A percentile compares a stretch with the other conserved stretches of the same genome.
Conservation (phyloP, 2,329 filamentous ascomycete species). For the Colletotrichum orchidophilum region DNA sequence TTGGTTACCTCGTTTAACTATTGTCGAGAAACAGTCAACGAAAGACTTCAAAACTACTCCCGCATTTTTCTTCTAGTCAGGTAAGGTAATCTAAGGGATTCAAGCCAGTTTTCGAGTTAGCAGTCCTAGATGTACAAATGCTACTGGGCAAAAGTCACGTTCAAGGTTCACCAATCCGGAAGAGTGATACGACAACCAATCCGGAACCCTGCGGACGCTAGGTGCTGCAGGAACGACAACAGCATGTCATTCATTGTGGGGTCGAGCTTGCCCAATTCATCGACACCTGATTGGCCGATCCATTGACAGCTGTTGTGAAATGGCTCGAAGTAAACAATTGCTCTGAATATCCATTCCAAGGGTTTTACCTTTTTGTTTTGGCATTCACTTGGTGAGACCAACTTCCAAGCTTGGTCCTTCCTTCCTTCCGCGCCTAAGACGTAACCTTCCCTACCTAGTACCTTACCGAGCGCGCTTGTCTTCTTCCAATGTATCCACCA, state of each 20-base stretch:
- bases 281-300: no score
- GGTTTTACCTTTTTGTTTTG: neutral
- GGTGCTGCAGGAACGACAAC: neutral
- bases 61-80: neutral
- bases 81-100: neutral
- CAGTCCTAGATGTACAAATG: neutral
- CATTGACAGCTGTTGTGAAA: neutral
- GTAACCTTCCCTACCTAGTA: neutral
- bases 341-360: neutral
- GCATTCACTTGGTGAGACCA: neutral
- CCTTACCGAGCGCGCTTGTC: neutral
- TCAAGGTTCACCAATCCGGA: no score
- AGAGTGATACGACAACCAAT: no score
- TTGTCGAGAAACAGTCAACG: neutral
- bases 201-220: neutral
- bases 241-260: neutral
- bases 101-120: neutral
- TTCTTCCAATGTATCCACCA: neutral
- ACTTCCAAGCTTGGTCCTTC: neutral
- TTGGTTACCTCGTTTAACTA: neutral
- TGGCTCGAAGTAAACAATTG: neutral
- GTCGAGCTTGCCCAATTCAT: neutral
- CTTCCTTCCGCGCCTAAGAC: neutral
- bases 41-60: neutral
- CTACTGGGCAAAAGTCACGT: neutral